phyloP scores from a whole-genome alignment of 2,329 filamentous ascomycete species.

The Cladosporium sp. region DNA sequence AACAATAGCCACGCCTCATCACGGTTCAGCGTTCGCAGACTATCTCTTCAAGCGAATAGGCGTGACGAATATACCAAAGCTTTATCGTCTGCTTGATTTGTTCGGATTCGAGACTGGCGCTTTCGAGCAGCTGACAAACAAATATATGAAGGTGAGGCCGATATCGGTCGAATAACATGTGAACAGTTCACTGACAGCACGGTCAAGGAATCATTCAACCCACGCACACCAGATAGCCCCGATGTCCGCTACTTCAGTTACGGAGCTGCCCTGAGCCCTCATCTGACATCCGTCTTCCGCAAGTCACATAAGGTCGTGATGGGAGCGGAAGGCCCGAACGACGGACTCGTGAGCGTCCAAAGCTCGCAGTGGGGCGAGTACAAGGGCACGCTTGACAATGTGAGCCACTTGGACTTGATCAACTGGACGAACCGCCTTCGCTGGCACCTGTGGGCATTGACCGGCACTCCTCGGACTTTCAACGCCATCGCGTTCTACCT shows the following conservation, averaged over 20 bases:
- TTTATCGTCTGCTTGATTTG: conserved; percentile 50
- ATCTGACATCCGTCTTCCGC: conserved; percentile 52
- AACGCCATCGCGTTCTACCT: conserved; percentile 60
- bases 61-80: conserved; percentile 44
- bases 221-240: conserved; percentile 49
- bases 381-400: conserved; percentile 56
- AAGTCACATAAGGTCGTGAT: conserved; percentile 51
- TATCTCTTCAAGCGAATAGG: conserved; percentile 55
- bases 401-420: conserved; percentile 59
- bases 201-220: conserved; percentile 49
- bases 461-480: conserved; percentile 50
- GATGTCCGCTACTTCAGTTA: conserved; percentile 58
- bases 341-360: conserved; percentile 57
- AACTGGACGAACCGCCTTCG: conserved; percentile 60
- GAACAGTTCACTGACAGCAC: not conserved
- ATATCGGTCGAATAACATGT: not conserved
- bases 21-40: conserved; percentile 57
- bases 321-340: conserved; percentile 52
- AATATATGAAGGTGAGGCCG: conserved; percentile 44
- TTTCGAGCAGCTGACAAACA: conserved; percentile 54
- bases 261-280: conserved; percentile 52
- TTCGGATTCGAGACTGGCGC: conserved; percentile 54
- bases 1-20: conserved; percentile 57
- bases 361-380: conserved; percentile 58
- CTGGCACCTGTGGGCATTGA: conserved; percentile 52